Conservation (phyloP, 192 early-diverging fungal species). For the Backusella westeae region DNA sequence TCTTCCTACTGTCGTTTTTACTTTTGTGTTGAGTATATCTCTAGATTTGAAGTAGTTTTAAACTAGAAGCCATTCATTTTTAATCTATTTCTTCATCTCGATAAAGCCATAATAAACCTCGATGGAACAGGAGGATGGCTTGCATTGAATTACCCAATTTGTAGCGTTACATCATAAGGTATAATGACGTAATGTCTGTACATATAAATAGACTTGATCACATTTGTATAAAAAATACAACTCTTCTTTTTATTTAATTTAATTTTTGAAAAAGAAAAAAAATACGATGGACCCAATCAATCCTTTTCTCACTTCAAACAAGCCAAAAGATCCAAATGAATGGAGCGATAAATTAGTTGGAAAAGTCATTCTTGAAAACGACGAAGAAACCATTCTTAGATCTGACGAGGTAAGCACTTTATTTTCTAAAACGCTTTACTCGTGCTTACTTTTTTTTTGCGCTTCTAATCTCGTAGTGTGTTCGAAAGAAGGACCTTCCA, state of each 20-base stretch:
- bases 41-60: neutral
- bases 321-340: conserved; percentile 1
- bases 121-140: neutral
- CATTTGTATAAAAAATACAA: neutral
- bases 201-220: neutral
- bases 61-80: neutral
- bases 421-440: neutral
- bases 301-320: neutral
- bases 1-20: too few relatives aligned
- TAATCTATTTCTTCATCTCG: neutral
- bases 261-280: neutral
- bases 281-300: neutral
- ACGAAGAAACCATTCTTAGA: neutral
- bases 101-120: neutral
- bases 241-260: neutral
- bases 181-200: neutral
- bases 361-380: conserved; percentile 26
- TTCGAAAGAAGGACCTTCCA: conserved; percentile 42
- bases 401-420: conserved; percentile 11
- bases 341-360: conserved; percentile 35
- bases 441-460: neutral
- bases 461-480: conserved; percentile 16
- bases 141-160: neutral
- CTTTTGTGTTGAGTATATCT: neutral
- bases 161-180: neutral